phyloP scores from a whole-genome alignment of 257 asterid species.

The Nicotiana undulata region DNA sequence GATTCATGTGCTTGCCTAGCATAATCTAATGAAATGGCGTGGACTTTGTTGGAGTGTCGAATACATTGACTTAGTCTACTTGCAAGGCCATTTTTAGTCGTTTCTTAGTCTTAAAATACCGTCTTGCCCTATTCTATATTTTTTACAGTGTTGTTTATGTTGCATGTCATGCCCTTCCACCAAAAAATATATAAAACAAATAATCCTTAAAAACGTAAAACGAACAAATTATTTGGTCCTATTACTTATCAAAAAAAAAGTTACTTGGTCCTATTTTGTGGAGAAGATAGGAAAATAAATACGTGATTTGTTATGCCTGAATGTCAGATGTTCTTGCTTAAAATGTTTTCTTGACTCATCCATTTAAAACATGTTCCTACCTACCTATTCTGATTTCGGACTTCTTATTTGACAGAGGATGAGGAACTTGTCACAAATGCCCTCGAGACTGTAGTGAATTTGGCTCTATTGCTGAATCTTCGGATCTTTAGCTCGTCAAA shows the following conservation, averaged over 20 bases:
- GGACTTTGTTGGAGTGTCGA: background rate
- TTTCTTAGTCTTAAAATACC: background rate
- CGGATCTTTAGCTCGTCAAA: constrained; percentile 90
- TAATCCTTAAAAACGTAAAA: background rate
- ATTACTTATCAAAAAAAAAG: background rate
- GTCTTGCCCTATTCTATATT: background rate
- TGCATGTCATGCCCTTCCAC: background rate
- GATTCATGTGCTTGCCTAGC: background rate
- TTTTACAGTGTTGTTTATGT: background rate
- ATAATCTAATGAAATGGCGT: background rate
- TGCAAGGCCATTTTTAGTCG: background rate
- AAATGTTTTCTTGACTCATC: background rate
- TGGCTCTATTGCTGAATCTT: constrained; percentile 81
- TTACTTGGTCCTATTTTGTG: background rate
- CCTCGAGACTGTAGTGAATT: constrained; percentile 80
- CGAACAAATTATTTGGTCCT: background rate
- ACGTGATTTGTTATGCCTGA: background rate
- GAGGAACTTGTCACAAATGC: constrained; percentile 94
- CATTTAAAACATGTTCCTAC: background rate
- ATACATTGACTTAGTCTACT: background rate
- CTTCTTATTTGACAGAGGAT: constrained; percentile 56
- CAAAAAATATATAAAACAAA: background rate
- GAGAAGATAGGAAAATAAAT: background rate
- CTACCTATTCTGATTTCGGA: background rate
- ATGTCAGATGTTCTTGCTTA: background rate